phyloP scores from a whole-genome alignment of 1,284 basidiomycete species.

The Leucoagaricus sp. region DNA sequence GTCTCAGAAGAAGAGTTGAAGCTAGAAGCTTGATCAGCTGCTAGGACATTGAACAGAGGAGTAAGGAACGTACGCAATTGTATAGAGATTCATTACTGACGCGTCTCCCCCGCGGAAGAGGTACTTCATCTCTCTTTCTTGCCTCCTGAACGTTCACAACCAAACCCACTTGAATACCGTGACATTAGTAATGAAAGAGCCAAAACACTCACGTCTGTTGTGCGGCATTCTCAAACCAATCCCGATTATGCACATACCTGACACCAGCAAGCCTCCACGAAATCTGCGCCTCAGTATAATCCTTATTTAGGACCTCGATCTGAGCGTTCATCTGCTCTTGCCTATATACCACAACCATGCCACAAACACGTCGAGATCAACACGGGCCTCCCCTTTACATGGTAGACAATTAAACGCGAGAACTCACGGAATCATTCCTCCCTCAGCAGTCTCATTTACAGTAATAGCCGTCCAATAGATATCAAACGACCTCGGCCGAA shows the following conservation, averaged over 20 bases:
- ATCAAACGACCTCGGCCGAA: conserved; percentile 26
- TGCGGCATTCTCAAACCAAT: conserved; percentile 34
- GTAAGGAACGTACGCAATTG: conserved; percentile 23
- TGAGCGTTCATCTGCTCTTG: conserved; percentile 34
- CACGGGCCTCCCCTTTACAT: too few species aligned
- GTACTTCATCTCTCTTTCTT: conserved; percentile 24
- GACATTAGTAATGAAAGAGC: background rate
- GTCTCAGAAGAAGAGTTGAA: conserved; percentile 15
- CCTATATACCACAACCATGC: conserved; percentile 17
- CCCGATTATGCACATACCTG: conserved; percentile 35
- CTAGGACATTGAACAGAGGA: background rate
- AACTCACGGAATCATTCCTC: conserved; percentile 33
- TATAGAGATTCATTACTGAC: conserved; percentile 34
- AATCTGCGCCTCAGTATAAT: conserved; percentile 32
- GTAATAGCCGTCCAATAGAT: conserved; percentile 37
- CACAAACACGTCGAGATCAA: too few species aligned
- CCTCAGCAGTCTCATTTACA: conserved; percentile 32
- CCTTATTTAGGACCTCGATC: conserved; percentile 32
- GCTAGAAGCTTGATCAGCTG: background rate
- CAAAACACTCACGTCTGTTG: conserved; percentile 11
- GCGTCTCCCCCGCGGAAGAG: conserved; percentile 28
- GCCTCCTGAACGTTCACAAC: background rate
- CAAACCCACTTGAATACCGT: background rate
- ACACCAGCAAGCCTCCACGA: conserved; percentile 36
- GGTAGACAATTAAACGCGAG: background rate